Conservation (phyloP, 192 early-diverging fungal genomes). For the Coemansia erecta region DNA sequence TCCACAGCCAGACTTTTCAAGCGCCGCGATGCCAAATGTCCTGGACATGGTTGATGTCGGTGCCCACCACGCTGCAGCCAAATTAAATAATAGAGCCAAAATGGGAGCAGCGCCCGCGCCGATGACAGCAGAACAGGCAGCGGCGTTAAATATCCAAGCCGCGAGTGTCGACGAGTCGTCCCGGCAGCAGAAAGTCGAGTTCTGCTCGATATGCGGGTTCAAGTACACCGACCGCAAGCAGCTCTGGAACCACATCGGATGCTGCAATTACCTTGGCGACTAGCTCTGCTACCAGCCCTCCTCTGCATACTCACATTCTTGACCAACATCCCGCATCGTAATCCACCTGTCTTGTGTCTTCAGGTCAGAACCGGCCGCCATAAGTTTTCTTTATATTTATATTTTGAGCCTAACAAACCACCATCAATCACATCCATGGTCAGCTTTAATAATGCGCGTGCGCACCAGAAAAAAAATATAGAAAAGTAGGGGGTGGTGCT, state of each 20-base stretch:
- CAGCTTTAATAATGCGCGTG: no score
- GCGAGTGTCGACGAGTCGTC: not conserved
- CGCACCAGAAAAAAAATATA: no score
- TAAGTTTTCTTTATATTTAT: not conserved
- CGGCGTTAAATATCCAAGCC: not conserved
- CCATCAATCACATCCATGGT: not conserved
- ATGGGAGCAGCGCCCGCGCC: not conserved
- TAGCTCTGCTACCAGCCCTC: not conserved
- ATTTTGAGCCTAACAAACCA: not conserved
- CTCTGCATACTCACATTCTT: no score
- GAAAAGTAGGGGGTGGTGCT: no score
- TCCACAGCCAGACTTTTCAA: not conserved
- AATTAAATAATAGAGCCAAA: not conserved
- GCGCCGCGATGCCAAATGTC: no score
- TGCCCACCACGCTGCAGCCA: no score
- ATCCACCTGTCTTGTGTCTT: not conserved
- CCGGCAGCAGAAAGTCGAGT: not conserved
- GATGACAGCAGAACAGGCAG: not conserved
- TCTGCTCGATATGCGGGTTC: conserved; percentile 41
- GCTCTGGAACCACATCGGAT: conserved; percentile 45
- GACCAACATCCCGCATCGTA: no score
- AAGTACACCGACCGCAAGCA: conserved; percentile 15
- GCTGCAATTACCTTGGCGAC: conserved; percentile 34
- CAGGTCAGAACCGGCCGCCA: not conserved
- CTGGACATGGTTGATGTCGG: no score